phyloP scores from a whole-genome alignment of 495 filamentous ascomycete species.

The Bacidia gigantensis region DNA sequence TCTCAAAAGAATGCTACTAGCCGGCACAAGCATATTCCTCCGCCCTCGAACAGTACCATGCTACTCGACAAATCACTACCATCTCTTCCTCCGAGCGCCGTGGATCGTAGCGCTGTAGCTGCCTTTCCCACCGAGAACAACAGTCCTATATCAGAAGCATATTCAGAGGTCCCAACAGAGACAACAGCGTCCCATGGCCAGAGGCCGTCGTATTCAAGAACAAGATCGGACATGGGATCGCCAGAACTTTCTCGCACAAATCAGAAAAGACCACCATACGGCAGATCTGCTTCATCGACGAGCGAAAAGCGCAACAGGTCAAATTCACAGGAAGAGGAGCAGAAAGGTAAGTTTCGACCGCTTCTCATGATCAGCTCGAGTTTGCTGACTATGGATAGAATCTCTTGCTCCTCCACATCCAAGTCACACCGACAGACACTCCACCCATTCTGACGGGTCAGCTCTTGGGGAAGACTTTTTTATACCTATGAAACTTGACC shows the following conservation, averaged over 20 bases:
- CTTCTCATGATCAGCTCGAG: not conserved
- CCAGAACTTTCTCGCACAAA: constrained; percentile 12
- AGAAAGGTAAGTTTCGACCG: constrained; percentile 8
- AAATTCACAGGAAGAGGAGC: constrained; percentile 15
- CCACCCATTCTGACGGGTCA: constrained; percentile 48
- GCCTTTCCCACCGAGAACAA: constrained; percentile 52
- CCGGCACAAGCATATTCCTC: constrained; percentile 30
- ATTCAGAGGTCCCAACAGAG: constrained; percentile 57
- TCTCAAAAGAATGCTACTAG: constrained; percentile 42
- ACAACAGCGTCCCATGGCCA: constrained; percentile 32
- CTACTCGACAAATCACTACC: constrained; percentile 89
- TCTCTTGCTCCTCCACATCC: constrained; percentile 34
- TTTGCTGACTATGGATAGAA: constrained; percentile 24
- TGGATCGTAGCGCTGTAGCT: constrained; percentile 30
- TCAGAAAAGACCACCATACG: constrained; percentile 17
- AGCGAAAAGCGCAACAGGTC: constrained; percentile 15
- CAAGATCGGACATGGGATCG: constrained; percentile 16
- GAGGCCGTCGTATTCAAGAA: constrained; percentile 16
- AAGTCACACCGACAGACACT: constrained; percentile 70
- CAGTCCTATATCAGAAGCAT: constrained; percentile 47
- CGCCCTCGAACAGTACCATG: constrained; percentile 34
- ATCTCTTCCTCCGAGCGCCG: constrained; percentile 68
- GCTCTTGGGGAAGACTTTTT: constrained; percentile 63
- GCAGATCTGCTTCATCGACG: constrained; percentile 14
- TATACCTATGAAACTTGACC: constrained; percentile 83